Conservation (phyloP, 768 basidiomycete species). For the Panaeolus cyanescens region DNA sequence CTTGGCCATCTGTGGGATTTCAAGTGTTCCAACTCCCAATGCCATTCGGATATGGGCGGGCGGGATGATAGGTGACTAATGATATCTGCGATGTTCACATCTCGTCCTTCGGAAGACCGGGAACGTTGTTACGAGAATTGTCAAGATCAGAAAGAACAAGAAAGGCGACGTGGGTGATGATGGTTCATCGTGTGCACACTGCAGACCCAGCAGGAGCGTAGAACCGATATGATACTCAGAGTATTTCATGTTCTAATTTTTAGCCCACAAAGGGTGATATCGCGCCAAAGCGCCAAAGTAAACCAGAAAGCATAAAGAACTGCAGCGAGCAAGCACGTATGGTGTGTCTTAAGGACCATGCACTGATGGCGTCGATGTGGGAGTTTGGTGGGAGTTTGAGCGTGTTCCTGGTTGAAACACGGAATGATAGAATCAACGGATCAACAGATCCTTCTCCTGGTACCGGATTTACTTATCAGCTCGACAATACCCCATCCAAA, state of each 20-base stretch:
- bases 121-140: background rate
- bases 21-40: background rate
- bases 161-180: background rate
- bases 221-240: too few species aligned
- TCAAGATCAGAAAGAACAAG: background rate
- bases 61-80: background rate
- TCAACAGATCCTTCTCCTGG: background rate
- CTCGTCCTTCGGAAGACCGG: background rate
- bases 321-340: too few species aligned
- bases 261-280: too few species aligned
- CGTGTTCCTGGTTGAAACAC: background rate
- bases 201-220: too few species aligned
- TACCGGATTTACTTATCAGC: too few species aligned
- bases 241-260: too few species aligned
- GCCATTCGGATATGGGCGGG: background rate
- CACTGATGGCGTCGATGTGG: background rate
- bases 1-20: background rate
- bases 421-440: background rate
- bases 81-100: background rate
- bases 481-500: too few species aligned
- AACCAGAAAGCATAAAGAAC: too few species aligned
- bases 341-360: too few species aligned
- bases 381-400: too few species aligned
- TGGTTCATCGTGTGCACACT: too few species aligned
- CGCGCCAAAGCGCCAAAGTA: too few species aligned